Evolutionary conservation across 179 eudicot genomes (phyloP).

Genomic region (Carnegiea gigantea): DNA sequence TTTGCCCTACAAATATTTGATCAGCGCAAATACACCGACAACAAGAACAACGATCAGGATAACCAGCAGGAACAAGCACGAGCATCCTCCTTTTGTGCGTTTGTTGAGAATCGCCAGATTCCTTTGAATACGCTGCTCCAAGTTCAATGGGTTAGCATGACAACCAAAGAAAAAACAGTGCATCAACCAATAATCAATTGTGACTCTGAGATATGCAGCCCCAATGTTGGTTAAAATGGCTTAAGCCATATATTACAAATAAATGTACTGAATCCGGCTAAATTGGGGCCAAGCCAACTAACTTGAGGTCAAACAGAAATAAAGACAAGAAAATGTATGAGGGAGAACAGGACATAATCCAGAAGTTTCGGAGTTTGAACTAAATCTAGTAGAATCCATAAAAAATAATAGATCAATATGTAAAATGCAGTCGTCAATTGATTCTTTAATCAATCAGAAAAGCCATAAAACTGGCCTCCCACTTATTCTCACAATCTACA

Average conservation of each 20-base stretch:
- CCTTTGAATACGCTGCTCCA: constrained; percentile 77
- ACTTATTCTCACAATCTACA: background rate
- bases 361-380: background rate
- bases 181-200: background rate
- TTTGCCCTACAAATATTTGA: constrained; percentile 61
- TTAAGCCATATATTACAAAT: background rate
- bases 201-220: background rate
- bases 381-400: background rate
- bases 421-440: background rate
- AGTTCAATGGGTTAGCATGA: constrained; percentile 12
- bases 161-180: constrained; percentile 1
- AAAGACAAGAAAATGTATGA: background rate
- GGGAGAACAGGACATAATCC: background rate
- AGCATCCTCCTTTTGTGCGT: constrained; percentile 85
- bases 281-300: background rate
- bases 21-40: constrained; percentile 48
- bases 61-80: constrained; percentile 62
- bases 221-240: background rate
- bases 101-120: constrained; percentile 70
- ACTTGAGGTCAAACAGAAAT: background rate
- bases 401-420: background rate
- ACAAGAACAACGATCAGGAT: constrained; percentile 56
- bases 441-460: no score
- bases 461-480: background rate
- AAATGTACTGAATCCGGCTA: background rate